These are phyloP conservation scores for Solanum pennellii DNA, from an alignment of 257 asterid genomes.

Conservation along the genomic window DNA sequence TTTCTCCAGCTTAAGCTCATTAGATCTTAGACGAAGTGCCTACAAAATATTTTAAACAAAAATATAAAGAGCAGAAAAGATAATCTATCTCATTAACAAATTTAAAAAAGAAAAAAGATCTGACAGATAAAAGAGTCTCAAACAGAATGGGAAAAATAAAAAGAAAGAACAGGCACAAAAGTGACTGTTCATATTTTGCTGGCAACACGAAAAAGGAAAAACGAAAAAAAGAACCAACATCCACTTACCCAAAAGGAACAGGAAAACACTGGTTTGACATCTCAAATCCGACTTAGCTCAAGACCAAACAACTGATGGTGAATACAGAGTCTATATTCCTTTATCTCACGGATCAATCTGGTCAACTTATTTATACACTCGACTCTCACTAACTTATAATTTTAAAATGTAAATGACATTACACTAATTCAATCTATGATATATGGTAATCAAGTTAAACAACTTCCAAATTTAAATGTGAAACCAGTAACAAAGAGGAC, in stretches of 20 bases:
- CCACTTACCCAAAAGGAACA: not conserved
- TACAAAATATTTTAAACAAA: slow-evolving; percentile 10
- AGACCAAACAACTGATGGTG: not conserved
- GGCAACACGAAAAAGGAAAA: not conserved
- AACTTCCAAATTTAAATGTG: not conserved
- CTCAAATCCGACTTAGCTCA: not conserved
- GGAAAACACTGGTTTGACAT: not conserved
- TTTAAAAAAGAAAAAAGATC: not conserved
- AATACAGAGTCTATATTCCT: not conserved
- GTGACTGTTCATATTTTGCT: not conserved
- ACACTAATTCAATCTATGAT: not conserved
- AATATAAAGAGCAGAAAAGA: not conserved
- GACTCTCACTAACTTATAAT: not conserved
- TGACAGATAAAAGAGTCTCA: not conserved
- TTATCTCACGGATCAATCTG: not conserved
- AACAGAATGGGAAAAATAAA: not conserved
- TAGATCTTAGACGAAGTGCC: slow-evolving; percentile 95
- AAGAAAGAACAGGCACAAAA: not conserved
- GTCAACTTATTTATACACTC: not conserved
- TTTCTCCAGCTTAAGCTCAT: slow-evolving; percentile 87
- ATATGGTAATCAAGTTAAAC: not conserved
- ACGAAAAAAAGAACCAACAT: not conserved
- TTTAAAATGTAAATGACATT: not conserved
- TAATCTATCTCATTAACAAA: not conserved
- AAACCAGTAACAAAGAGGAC: not conserved